phyloP scores from a whole-genome alignment of 495 filamentous ascomycete species.

The Neurospora sp. region DNA sequence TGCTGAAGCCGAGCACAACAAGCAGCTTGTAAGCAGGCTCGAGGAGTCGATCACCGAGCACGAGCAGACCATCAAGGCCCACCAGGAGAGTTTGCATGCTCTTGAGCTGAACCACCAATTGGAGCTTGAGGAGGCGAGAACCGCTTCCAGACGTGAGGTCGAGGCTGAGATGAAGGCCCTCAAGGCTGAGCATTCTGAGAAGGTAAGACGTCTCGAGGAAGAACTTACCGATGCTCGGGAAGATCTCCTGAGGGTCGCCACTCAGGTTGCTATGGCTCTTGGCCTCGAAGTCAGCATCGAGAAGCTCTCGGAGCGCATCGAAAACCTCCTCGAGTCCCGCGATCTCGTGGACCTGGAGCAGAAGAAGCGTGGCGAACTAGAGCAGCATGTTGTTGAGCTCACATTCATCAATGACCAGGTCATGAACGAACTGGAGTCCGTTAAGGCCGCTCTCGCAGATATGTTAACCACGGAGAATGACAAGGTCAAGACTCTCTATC shows the following conservation, averaged over 20 bases:
- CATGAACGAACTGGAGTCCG: conserved; percentile 43
- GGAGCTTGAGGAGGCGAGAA: conserved; percentile 40
- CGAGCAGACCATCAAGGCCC: conserved; percentile 37
- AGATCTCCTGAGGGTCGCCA: conserved; percentile 54
- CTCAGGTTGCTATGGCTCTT: conserved; percentile 42
- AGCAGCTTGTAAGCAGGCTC: conserved; percentile 44
- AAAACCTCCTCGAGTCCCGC: conserved; percentile 38
- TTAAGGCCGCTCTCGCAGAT: conserved; percentile 35
- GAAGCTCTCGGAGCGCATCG: conserved; percentile 44
- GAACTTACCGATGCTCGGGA: conserved; percentile 63
- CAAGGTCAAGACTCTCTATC: conserved; percentile 40
- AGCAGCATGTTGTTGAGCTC: conserved; percentile 37
- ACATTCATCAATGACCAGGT: conserved; percentile 44
- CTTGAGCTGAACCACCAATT: conserved; percentile 35
- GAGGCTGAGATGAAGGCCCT: conserved; percentile 35
- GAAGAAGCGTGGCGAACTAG: conserved; percentile 42
- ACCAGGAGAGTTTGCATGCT: conserved; percentile 36
- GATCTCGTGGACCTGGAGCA: conserved; percentile 44
- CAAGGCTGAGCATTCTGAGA: conserved; percentile 47
- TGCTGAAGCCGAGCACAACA: conserved; percentile 39
- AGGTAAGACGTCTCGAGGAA: conserved; percentile 50
- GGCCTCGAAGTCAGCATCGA: conserved; percentile 45
- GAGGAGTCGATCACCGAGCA: conserved; percentile 48
- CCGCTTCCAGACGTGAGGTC: conserved; percentile 28
- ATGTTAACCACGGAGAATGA: conserved; percentile 32